These are phyloP conservation scores for Lignosus rhinocerotis DNA, from an alignment of 1,284 basidiomycete species.

Conservation along the genomic window DNA sequence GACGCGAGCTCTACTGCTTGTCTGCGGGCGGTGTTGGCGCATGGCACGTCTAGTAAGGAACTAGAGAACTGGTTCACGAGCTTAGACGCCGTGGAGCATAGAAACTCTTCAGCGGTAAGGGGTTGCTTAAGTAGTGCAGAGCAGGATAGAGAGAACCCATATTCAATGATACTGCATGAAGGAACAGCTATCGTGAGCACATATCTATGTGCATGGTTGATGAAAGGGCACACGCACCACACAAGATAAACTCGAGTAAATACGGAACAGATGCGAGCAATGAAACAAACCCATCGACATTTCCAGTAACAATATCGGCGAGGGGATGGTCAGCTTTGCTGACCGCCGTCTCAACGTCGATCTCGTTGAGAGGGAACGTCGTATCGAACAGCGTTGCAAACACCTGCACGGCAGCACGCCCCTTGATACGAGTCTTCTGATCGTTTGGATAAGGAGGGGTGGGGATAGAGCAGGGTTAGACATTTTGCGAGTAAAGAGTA, in stretches of 20 bases:
- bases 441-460: not conserved
- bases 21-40: not conserved
- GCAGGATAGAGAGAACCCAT: not conserved
- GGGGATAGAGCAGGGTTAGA: not conserved
- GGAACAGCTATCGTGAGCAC: not conserved
- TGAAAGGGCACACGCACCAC: slow-evolving; percentile 6
- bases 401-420: not conserved
- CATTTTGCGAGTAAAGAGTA: not conserved
- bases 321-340: slow-evolving; percentile 10
- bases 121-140: not conserved
- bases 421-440: not conserved
- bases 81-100: not conserved
- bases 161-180: not conserved
- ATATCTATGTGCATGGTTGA: not conserved
- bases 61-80: not conserved
- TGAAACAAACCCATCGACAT: not conserved
- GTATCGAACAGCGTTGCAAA: slow-evolving; percentile 5
- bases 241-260: slow-evolving; percentile 17
- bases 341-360: slow-evolving; percentile 14
- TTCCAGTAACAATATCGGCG: not conserved
- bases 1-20: not conserved
- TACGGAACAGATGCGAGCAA: not conserved
- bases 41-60: not conserved
- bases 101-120: not conserved
- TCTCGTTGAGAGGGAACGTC: slow-evolving; percentile 8